Evolutionary conservation across 768 basidiomycete genomes (phyloP), one percentile per base, ranked within the genome.

Genomic region (Serendipita vermifera): DNA sequence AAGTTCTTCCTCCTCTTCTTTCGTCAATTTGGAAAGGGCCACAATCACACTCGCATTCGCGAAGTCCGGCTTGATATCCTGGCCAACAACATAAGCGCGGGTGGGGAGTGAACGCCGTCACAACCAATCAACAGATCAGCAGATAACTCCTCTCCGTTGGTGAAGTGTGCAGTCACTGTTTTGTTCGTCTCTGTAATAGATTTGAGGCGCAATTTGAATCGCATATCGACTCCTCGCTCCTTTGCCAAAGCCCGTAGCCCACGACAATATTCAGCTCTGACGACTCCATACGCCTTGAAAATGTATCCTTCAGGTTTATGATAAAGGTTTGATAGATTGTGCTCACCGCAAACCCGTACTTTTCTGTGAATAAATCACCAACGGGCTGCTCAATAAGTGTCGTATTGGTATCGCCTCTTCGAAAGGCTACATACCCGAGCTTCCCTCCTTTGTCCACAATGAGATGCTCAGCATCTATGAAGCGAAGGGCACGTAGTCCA

Each of bases 101-200:
- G 73, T 72, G 51, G 62, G 58, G 71, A 71, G 59, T 75, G 74
- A 58, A 75, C 62, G 9, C 74, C 74, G 55, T 75, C 74, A 60
- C 71, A 72, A 17, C 74, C 74, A 5, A 74, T 66, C 3, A 73
- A 67, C 54, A 75, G 68, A 56, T 67, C 68, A 5, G 68, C 73
- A 0, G 59, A 65, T 39, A 69, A 72, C 41, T 56, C 63, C 20
- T 58, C 58, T 7, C 72, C 74, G 48, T 71, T 70, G 33, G 61
- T 64, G 58, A 74, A 71, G 3, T 38, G 60, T 11, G 71, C 73
- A 5, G 59, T 57, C 2, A 71, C 74, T 14, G 57, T 58, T 11
- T 62, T 64, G 1, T 62, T 62, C 17, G 43, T 33, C 58, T 72
- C 67, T 38, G 70, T 64, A 3, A 74, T 51, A 14, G 41, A 60